Evolutionary conservation across 164 flowering plant species (phyloP), one percentile per base, ranked within the genome.

Genomic region (Vitis rupestris): DNA sequence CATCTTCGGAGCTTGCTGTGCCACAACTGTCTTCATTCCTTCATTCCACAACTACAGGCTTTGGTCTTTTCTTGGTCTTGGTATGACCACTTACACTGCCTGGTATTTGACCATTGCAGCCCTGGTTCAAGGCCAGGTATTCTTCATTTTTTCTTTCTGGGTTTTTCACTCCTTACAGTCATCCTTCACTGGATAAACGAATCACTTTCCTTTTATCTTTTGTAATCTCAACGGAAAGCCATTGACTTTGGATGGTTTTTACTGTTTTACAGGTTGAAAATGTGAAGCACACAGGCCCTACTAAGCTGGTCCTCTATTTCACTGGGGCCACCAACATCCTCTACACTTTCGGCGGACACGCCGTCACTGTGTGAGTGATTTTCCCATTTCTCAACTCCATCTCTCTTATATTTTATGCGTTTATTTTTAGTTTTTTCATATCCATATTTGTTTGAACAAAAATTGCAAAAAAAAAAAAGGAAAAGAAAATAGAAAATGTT

Each of bases 261-360:
- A 10, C 78, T 88, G 97, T 64, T 44, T 65, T 60, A 10, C 78
- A 90, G 97, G 85, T 70, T 70, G 90, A 86, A 64, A 88, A 84
- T 50, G 97, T 92, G 31, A 77, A 70, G 54, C 97, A 92, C 81
- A 71, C 86, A 1, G 97, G 85, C 6, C 97, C 97, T 50, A 78
- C 76, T 27, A 82, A 83, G 75, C 58, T 86, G 76, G 90, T 91
- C 47, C 75, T 90, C 47, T 90, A 90, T 61, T 88, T 90, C 79
- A 90, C 92, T 15, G 94, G 94, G 59, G 90, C 94, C 58, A 83
- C 97, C 75, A 91, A 91, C 61, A 90, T 91, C 31, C 86, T 91
- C 16, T 92, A 90, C 80, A 92, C 97, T 62, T 91, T 91, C 62
- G 97, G 97, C 50, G 97, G 97, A 13, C 97, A 92, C 72, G 97